phyloP scores from a whole-genome alignment of 2,329 filamentous ascomycete genomes.

The Phialemoniopsis sp. region DNA sequence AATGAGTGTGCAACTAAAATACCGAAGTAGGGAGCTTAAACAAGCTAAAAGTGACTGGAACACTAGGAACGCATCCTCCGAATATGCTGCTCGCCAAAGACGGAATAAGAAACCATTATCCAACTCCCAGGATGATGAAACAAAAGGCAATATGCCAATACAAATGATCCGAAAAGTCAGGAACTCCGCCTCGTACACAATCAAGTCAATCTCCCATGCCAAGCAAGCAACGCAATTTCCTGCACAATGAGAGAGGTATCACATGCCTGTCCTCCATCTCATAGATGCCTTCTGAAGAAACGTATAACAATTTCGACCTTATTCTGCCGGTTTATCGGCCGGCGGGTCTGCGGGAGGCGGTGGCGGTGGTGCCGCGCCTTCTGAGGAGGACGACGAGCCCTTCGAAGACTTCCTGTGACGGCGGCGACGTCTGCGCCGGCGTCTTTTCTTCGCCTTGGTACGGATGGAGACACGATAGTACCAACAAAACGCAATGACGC shows the following conservation, averaged over 20 bases:
- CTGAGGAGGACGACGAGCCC: conserved; percentile 25
- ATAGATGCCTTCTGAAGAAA: background rate
- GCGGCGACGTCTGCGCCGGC: conserved; percentile 9
- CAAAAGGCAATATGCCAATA: too few species aligned
- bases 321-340: background rate
- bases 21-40: too few species aligned
- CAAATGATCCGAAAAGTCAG: too few species aligned
- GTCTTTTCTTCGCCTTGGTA: conserved; percentile 21
- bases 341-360: background rate
- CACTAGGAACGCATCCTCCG: too few species aligned
- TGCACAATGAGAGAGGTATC: background rate
- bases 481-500: conserved; percentile 29
- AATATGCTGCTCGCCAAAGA: too few species aligned
- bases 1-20: too few species aligned
- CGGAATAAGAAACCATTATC: too few species aligned
- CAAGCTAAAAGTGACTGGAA: too few species aligned
- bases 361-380: conserved; percentile 2
- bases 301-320: background rate
- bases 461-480: conserved; percentile 32
- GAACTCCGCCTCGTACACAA: too few species aligned
- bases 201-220: too few species aligned
- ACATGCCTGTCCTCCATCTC: background rate
- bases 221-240: too few species aligned
- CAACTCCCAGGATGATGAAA: too few species aligned
- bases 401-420: conserved; percentile 19